Evolutionary conservation across 2,329 filamentous ascomycete genomes (phyloP).

Genomic region (Ceratocystis colombiana): DNA sequence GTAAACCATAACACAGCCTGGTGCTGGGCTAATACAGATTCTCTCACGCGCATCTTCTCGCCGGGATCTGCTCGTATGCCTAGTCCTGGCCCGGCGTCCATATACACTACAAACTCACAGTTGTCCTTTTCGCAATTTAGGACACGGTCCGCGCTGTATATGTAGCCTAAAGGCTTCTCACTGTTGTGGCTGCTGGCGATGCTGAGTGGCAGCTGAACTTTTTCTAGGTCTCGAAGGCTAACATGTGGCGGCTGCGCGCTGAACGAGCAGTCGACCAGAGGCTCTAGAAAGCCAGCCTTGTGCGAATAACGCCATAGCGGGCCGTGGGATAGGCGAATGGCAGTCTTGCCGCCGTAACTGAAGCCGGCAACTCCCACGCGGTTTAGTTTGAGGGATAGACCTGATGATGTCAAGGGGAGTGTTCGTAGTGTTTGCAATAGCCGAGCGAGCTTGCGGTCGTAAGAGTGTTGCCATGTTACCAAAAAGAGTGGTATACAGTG

Average conservation of each 20-base stretch:
- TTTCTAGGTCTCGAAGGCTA: conserved; percentile 39
- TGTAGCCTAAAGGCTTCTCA: conserved; percentile 25
- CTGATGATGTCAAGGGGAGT: conserved; percentile 16
- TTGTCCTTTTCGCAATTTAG: conserved; percentile 30
- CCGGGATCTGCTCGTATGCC: conserved; percentile 32
- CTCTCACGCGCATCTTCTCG: conserved; percentile 32
- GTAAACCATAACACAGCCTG: conserved; percentile 35
- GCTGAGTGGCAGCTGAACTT: conserved; percentile 37
- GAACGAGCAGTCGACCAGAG: conserved; percentile 42
- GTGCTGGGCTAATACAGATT: conserved; percentile 32
- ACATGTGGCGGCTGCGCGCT: conserved; percentile 44
- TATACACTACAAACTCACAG: conserved; percentile 32
- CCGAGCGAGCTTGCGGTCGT: conserved; percentile 30
- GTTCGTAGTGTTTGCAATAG: conserved; percentile 19
- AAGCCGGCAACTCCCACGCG: conserved; percentile 46
- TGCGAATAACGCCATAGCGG: conserved; percentile 29
- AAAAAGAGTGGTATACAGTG: conserved; percentile 30
- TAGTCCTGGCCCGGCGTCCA: conserved; percentile 37
- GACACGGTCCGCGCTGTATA: conserved; percentile 28
- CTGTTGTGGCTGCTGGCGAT: conserved; percentile 37
- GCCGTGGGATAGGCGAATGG: conserved; percentile 34
- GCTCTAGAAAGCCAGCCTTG: conserved; percentile 28
- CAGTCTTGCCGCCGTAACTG: conserved; percentile 52
- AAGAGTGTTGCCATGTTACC: conserved; percentile 29
- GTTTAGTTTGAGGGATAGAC: conserved; percentile 27